Percentiles rank a stretch among this genome's conserved stretches.
phyloP scores from a whole-genome alignment of 2,329 filamentous ascomycete genomes.

The Botryotinia convoluta region DNA sequence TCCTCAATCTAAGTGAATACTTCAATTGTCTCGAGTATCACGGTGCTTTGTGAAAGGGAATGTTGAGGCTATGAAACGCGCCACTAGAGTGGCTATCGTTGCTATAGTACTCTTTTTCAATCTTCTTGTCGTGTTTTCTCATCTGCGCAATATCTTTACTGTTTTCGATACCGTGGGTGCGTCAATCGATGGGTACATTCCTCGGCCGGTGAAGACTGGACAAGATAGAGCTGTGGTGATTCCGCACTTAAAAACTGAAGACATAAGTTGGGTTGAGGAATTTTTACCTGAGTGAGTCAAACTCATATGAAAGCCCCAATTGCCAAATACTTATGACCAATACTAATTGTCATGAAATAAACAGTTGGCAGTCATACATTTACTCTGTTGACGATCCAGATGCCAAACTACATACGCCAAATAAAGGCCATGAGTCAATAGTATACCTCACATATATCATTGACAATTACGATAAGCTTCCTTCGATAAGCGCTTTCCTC shows the following conservation, averaged over 20 bases:
- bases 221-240: slow-evolving; percentile 4
- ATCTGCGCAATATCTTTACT: background rate
- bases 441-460: slow-evolving; percentile 54
- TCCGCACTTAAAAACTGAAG: background rate
- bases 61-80: background rate
- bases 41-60: background rate
- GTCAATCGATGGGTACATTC: background rate
- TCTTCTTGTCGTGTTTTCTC: background rate
- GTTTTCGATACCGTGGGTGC: background rate
- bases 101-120: slow-evolving; percentile 8
- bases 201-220: background rate
- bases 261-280: slow-evolving; percentile 3
- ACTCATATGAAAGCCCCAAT: too few species aligned
- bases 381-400: slow-evolving; percentile 33
- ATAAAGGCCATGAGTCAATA: slow-evolving; percentile 39
- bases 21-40: background rate
- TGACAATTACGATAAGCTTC: slow-evolving; percentile 56
- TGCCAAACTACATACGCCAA: slow-evolving; percentile 48
- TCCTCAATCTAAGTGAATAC: background rate
- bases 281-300: slow-evolving; percentile 4
- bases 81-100: background rate
- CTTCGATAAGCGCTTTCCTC: slow-evolving; percentile 36
- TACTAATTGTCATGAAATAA: background rate
- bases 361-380: slow-evolving; percentile 6
- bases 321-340: background rate